phyloP scores from a whole-genome alignment of 2,329 filamentous ascomycete genomes.

The Aspergillus felis region DNA sequence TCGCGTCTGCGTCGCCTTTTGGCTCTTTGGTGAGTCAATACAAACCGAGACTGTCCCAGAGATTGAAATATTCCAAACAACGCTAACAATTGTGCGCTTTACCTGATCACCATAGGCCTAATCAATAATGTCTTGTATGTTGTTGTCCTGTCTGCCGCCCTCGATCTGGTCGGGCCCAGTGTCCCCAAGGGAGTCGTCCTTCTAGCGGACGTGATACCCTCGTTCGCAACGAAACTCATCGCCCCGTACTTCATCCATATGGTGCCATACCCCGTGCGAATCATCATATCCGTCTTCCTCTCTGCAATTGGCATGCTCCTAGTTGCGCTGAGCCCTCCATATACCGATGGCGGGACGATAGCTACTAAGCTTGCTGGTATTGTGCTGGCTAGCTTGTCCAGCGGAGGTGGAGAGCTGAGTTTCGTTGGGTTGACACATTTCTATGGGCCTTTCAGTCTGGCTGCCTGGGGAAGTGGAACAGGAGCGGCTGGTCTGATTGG shows the following conservation, averaged over 20 bases:
- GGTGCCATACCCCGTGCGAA: constrained; percentile 73
- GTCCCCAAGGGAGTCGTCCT: constrained; percentile 90
- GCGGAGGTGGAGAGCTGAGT: constrained; percentile 82
- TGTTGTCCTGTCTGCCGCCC: constrained; percentile 88
- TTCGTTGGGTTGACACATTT: constrained; percentile 90
- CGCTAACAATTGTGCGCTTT: constrained; percentile 2
- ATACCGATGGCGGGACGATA: constrained; percentile 56
- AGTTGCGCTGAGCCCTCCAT: constrained; percentile 71
- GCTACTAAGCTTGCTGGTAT: constrained; percentile 76
- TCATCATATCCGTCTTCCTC: constrained; percentile 68
- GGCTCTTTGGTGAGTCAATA: constrained; percentile 73
- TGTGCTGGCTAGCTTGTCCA: constrained; percentile 77
- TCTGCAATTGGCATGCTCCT: constrained; percentile 86
- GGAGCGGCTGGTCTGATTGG: constrained; percentile 84
- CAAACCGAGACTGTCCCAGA: background rate
- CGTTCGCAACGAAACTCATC: constrained; percentile 80
- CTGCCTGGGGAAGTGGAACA: constrained; percentile 88
- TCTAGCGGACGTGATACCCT: constrained; percentile 86
- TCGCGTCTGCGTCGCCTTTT: constrained; percentile 76
- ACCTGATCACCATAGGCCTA: constrained; percentile 54
- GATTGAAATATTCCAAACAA: background rate
- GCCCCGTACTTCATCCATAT: constrained; percentile 92
- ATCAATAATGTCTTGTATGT: constrained; percentile 99
- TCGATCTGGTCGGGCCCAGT: constrained; percentile 83
- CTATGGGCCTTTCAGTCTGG: constrained; percentile 82